A percentile compares a stretch with the other conserved stretches of the same genome.
phyloP scores from a whole-genome alignment of 148 eudicot genomes.

The Diospyros kaki region DNA sequence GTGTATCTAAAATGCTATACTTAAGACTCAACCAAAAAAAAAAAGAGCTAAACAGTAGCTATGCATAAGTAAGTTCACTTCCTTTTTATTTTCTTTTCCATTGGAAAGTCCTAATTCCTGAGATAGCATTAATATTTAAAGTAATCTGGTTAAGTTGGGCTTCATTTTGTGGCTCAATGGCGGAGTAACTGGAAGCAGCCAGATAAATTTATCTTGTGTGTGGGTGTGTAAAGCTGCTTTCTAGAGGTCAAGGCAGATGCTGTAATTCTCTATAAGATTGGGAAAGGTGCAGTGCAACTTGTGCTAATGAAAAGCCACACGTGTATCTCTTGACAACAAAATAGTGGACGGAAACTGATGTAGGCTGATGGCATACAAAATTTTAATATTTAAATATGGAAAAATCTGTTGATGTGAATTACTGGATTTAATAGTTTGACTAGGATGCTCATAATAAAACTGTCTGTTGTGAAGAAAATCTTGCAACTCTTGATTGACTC shows the following conservation, averaged over 20 bases:
- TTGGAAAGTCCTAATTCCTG: background rate
- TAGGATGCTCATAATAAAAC: too few species aligned
- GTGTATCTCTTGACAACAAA: too few species aligned
- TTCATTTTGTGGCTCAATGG: background rate
- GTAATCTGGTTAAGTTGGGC: background rate
- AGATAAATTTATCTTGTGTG: background rate
- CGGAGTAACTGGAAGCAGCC: background rate
- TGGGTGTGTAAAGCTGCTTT: background rate
- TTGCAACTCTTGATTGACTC: too few species aligned
- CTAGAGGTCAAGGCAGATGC: background rate
- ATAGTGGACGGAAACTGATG: too few species aligned
- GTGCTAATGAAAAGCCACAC: background rate
- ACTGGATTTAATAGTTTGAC: too few species aligned
- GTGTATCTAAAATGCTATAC: too few species aligned
- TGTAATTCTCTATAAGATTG: background rate
- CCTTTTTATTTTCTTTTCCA: background rate
- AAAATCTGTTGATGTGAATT: too few species aligned
- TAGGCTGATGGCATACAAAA: too few species aligned
- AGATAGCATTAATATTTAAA: background rate
- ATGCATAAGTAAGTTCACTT: background rate
- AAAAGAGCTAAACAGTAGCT: background rate
- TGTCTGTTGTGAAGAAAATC: too few species aligned
- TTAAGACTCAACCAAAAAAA: too few species aligned
- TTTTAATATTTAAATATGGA: too few species aligned
- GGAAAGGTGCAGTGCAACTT: background rate